Evolutionary conservation across 495 filamentous ascomycete species (phyloP), one percentile per base, ranked within the genome.

Genomic region (Neurospora sp.): DNA sequence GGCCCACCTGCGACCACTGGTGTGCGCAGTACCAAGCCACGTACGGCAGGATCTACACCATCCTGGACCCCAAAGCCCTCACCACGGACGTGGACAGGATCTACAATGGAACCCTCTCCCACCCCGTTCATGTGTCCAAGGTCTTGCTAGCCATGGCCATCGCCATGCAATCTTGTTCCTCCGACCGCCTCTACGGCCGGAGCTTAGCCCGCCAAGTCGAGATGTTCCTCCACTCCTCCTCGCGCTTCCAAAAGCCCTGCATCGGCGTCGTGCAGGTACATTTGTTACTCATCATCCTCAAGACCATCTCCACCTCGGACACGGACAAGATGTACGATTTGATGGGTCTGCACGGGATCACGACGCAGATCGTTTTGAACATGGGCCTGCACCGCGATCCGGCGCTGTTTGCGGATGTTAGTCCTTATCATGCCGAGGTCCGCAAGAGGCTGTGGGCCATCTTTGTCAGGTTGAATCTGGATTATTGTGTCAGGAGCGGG

Each of bases 341-440:
- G 8, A 18, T 76, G 69, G 61, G 69, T 2, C 42, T 78, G 16
- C 73, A 76, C 16, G 76, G 75, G 8, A 40, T 76, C 14, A 73
- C 73, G 3, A 76, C 35, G 53, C 75, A 78, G 40, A 73, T 78
- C 20, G 53, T 73, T 0, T 37, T 48, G 40, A 78, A 68, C 53
- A 78, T 78, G 76, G 75, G 76, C 2, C 48, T 78, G 5, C 71
- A 78, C 20, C 75, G 75, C 1, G 72, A 78, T 22, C 76, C 76
- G 4, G 22, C 59, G 9, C 37, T 75, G 3, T 78, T 75, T 31
- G 16, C 53, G 61, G 73, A 71, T 22, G 72, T 76, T 6, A 69
- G 70, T 18, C 73, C 71, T 3, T 76, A 76, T 40, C 68, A 74
- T 40, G 75, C 75, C 3, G 76, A 78, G 41, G 20, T 78, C 1